Evolutionary conservation across 768 basidiomycete species (phyloP), one percentile per base, ranked within the genome.

Genomic region (Holtermanniella nyarrowii): DNA sequence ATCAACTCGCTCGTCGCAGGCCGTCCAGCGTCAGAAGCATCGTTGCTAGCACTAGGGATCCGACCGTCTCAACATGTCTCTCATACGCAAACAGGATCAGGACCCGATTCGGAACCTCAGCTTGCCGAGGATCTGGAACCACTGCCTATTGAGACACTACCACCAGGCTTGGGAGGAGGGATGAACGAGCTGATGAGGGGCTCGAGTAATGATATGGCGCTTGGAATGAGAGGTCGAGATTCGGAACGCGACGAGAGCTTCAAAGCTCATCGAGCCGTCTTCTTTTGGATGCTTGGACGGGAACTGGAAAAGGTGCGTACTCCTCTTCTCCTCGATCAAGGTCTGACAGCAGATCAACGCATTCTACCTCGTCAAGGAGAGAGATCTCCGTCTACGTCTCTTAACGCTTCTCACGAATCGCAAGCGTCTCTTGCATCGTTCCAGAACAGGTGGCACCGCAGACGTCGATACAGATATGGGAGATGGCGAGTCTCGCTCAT

Each of bases 241-340:
- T 78, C 79, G 25, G 84, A 83, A 59, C 75, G 86, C 52, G 83
- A 86, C 0, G 80, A 85, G 16, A 84, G 87, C 65, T 90, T 96
- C 61, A 87, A 85, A 64, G 88, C 90, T 13, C 88, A 93, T 75
- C 88, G 91, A 67, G 87, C 91, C 3, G 88, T 89, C 1, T 99
- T 97, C 77, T 97, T 99, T 77, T 97, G 95, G 79, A 97, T 91
- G 70, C 80, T 99, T 0, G 91, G 96, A 70, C 80, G 93, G 20
- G 95, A 99, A 72, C 76, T 97, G 20, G 95, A 97, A 74, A 99
- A 97, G 82, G 93, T 85, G 60, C 58, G 76, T 58, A 0, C 41
- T 16, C 24, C 40, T 52, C 52, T 22, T 42, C 40, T 16, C 12
- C 31, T 26, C 20, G 5, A 41, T 53, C 20, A 40, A 44, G 20